Evolutionary conservation across 2,329 filamentous ascomycete species (phyloP), one percentile per base, ranked within the genome.

Genomic region (Colletotrichum horii): DNA sequence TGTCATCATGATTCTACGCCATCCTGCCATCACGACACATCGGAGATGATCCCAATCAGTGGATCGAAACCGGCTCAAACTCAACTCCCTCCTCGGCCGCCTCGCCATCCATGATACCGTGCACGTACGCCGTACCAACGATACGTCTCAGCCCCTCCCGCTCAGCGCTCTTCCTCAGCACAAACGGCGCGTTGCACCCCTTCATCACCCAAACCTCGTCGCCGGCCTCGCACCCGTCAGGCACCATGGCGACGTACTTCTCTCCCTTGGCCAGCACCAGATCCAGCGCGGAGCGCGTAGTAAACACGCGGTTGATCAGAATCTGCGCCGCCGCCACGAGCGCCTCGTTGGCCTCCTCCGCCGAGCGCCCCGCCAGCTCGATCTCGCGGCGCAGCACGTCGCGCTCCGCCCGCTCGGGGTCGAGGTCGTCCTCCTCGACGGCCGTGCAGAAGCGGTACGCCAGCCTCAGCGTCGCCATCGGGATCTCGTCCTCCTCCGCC

Each of bases 171-270:
- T 52, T 70, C 58, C 74, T 55, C 71, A 76, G 30, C 71, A 76
- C 74, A 7, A 76, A 76, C 11, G 74, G 74, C 71, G 74, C 74
- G 11, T 70, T 76, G 60, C 74, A 76, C 5, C 74, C 74, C 71
- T 76, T 76, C 19, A 76, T 9, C 2, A 76, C 66, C 74, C 74
- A 76, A 6, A 76, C 22, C 74, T 76, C 74, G 19, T 76, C 74
- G 4, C 74, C 74, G 2, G 71, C 65, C 65, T 65, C 52, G 55
- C 58, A 52, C 22, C 70, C 71, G 24, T 75, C 74, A 28, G 74
- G 74, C 48, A 75, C 74, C 74, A 76, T 76, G 22, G 14, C 65
- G 6, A 75, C 74, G 36, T 75, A 75, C 65, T n/a, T 52, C 12
- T 24, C 74, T 1, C 65, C 71, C 38, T 28, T 66, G 26, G 71